These are phyloP conservation scores for Waltergamsia citrina DNA, from an alignment of 2,329 filamentous ascomycete species.

Conservation along the genomic window DNA sequence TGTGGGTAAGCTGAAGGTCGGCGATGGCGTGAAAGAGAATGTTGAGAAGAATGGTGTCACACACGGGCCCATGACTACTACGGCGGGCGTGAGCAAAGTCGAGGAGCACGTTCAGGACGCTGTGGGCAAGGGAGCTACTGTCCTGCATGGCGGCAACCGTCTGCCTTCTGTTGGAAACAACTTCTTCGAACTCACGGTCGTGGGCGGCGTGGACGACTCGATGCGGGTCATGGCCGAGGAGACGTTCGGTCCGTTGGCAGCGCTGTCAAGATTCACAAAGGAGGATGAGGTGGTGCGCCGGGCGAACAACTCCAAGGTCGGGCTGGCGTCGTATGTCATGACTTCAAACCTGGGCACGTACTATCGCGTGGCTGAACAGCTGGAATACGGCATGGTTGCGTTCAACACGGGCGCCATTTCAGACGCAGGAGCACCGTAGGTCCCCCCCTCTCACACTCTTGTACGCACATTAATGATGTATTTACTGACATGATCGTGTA, in stretches of 20 bases:
- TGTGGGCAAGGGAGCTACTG: conserved; percentile 49
- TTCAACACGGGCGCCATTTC: conserved; percentile 44
- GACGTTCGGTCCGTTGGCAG: conserved; percentile 61
- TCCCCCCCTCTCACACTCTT: conserved; percentile 23
- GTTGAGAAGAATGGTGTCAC: no score
- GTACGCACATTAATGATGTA: conserved; percentile 6
- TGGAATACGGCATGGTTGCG: conserved; percentile 61
- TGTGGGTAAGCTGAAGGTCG: conserved; percentile 35
- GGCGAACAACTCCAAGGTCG: conserved; percentile 61
- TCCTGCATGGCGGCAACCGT: conserved; percentile 36
- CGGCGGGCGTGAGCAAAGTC: conserved; percentile 49
- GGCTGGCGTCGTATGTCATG: conserved; percentile 67
- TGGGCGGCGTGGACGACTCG: conserved; percentile 4
- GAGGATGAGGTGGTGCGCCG: conserved; percentile 60
- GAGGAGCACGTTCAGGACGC: conserved; percentile 49
- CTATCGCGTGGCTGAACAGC: conserved; percentile 30
- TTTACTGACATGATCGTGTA: conserved; percentile 13
- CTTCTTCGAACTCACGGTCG: conserved; percentile 65
- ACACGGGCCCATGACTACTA: conserved; percentile 47
- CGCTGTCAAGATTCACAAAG: conserved; percentile 37
- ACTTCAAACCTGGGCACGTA: conserved; percentile 30
- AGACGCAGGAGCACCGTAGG: conserved; percentile 15
- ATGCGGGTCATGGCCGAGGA: no score
- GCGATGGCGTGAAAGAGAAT: conserved; percentile 37
- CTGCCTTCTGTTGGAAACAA: conserved; percentile 49